Percentiles rank a stretch among this genome's conserved stretches.
These are phyloP conservation scores for Verruconis gallopava DNA, from an alignment of 2,329 filamentous ascomycete genomes.

Conservation along the genomic window DNA sequence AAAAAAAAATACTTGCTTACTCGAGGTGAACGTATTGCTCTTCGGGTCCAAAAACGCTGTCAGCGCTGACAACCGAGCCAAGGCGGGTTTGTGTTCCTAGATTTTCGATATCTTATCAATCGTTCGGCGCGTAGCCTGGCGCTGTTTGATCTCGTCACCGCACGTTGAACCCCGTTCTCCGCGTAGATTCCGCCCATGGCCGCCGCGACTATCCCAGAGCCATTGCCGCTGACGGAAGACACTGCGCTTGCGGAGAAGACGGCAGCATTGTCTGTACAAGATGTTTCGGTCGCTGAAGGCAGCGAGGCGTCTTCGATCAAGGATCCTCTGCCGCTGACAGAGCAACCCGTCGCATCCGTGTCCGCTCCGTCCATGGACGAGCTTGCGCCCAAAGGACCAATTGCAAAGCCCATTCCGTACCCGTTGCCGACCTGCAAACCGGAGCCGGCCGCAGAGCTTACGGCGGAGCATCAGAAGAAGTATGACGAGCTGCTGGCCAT, in stretches of 20 bases:
- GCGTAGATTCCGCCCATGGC: background rate
- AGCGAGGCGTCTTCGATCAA: constrained; percentile 1
- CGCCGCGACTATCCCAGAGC: background rate
- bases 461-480: constrained; percentile 64
- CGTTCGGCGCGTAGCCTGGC: too few species aligned
- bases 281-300: background rate
- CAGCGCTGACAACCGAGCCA: too few species aligned
- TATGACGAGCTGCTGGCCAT: constrained; percentile 64
- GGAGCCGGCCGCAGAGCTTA: constrained; percentile 46
- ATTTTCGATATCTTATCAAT: too few species aligned
- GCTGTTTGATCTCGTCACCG: too few species aligned
- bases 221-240: background rate
- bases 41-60: too few species aligned
- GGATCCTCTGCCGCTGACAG: constrained; percentile 6
- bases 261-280: background rate
- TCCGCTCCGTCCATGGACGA: background rate
- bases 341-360: constrained; percentile 18
- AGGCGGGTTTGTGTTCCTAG: too few species aligned
- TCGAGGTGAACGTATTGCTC: too few species aligned
- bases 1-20: too few species aligned
- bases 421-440: constrained; percentile 48
- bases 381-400: constrained; percentile 15
- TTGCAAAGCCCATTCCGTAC: constrained; percentile 44
- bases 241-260: background rate
- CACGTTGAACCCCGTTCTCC: too few species aligned